Percentiles rank a stretch among this genome's conserved stretches.
phyloP scores from a whole-genome alignment of 2,329 filamentous ascomycete genomes.

The Alternaria viburni region DNA sequence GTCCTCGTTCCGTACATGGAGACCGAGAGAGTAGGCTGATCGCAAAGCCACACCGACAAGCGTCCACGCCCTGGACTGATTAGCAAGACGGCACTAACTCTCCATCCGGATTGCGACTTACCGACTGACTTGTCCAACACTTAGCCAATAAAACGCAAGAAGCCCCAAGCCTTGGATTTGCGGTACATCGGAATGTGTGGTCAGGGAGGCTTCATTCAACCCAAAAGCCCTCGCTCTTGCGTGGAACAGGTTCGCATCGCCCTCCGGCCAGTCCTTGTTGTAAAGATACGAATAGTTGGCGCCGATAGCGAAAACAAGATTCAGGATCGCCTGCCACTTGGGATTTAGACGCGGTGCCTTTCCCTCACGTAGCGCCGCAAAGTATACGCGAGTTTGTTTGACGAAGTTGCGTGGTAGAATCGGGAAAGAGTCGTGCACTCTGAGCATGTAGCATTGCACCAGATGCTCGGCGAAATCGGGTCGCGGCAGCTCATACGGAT shows the following conservation, averaged over 20 bases:
- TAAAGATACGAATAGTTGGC: slow-evolving; percentile 47
- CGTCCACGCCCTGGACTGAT: slow-evolving; percentile 45
- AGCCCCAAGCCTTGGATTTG: slow-evolving; percentile 50
- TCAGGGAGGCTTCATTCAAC: slow-evolving; percentile 35
- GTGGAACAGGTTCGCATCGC: slow-evolving; percentile 50
- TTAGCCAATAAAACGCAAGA: slow-evolving; percentile 50
- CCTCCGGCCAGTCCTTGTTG: slow-evolving; percentile 31
- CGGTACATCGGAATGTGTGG: slow-evolving; percentile 45
- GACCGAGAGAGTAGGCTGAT: slow-evolving; percentile 44
- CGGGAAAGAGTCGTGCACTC: slow-evolving; percentile 49
- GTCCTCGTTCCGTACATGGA: slow-evolving; percentile 49
- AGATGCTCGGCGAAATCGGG: slow-evolving; percentile 40
- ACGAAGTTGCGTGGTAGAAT: slow-evolving; percentile 46
- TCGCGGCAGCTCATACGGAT: slow-evolving; percentile 43
- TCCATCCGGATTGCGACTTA: slow-evolving; percentile 23
- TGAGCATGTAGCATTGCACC: slow-evolving; percentile 47
- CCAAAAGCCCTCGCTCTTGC: slow-evolving; percentile 46
- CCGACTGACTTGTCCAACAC: slow-evolving; percentile 51
- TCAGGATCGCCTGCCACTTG: slow-evolving; percentile 50
- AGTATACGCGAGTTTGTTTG: slow-evolving; percentile 44
- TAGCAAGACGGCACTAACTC: not conserved
- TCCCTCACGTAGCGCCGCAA: slow-evolving; percentile 24
- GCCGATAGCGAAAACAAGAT: slow-evolving; percentile 53
- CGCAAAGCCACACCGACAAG: slow-evolving; percentile 48
- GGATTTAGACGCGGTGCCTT: slow-evolving; percentile 24